Base-by-base conservation (phyloP, 2,329 filamentous ascomycete species). In the Trichoderma sp. region DNA sequence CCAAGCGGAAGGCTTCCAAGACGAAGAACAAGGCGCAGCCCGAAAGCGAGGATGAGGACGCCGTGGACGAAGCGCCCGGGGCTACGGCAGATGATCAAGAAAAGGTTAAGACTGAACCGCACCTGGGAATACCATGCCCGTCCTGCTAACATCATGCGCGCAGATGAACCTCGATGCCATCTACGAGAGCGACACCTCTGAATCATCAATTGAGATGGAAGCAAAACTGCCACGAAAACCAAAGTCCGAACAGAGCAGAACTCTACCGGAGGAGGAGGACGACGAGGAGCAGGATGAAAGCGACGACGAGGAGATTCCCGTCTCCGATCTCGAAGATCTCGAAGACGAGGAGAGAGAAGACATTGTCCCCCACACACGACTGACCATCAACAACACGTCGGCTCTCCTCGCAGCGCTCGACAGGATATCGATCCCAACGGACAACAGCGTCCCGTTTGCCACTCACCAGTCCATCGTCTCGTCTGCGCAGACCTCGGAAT, bases 341-440 rank as follows among this genome's bases (percentile, higher is more conserved):
- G 81, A 90, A 62, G 92, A 91, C 21, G 90, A 91, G 68, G 93
- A 96, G 72, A 90, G 87, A 72, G 91, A 91, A 78, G 93, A 97
- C 74, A 85, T 97, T 47, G 87, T 96, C 67, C 92, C 93, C 17
- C 91, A 96, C 79, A 92, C 95, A 76, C 91, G 93, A 72, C 88
- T 97, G 70, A 97, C 93, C 61, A 98, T 98, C 81, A 97, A 99
- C 85, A 99, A 99, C 82, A 93, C 91, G 62, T 83, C 91, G 69
- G 95, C 94, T 41, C 90, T 99, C 59, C 86, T 87, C 69, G 83
- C 91, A 70, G 88, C 92, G 14, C 84, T 96, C 68, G 90, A 90
- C 74, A 92, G 93, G 71, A 92, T 96, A 76, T 69, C 76, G 47
- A 81, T 95, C 60, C 87, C 90, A 15, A 86, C 86, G 63, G 82